Conservation (phyloP, 805 yeast genomes). For the Pichia cephalocereana region DNA sequence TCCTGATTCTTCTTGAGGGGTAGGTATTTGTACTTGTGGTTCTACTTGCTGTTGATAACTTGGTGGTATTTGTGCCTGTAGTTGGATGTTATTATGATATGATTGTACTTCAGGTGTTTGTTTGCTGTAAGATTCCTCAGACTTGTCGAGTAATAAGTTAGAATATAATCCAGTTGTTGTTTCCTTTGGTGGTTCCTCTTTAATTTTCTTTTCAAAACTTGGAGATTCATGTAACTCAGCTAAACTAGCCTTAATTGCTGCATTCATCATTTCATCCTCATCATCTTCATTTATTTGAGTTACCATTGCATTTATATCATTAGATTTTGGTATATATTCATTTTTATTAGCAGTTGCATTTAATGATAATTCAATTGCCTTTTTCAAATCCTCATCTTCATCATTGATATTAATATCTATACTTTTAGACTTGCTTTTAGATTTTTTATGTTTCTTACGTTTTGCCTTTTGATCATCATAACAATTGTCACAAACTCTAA, state of each 20-base stretch:
- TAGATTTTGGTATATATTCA: slow-evolving; percentile 1
- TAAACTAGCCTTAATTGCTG: slow-evolving; percentile 89
- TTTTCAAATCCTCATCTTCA: slow-evolving; percentile 68
- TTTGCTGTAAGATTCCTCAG: not conserved
- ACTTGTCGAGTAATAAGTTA: slow-evolving; percentile 8
- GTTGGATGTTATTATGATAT: too few relatives aligned
- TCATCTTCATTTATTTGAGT: slow-evolving; percentile 40
- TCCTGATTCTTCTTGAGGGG: slow-evolving; percentile 4
- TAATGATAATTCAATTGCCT: slow-evolving; percentile 73
- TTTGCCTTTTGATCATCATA: slow-evolving; percentile 47
- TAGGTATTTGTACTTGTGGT: not conserved
- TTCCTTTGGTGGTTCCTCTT: slow-evolving; percentile 10
- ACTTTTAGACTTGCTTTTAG: slow-evolving; percentile 1
- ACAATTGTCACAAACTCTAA: slow-evolving; percentile 91
- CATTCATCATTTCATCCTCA: slow-evolving; percentile 81
- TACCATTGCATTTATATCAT: not conserved
- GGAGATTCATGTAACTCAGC: slow-evolving; percentile 46
- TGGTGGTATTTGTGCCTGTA: not conserved
- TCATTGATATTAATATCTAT: slow-evolving; percentile 26
- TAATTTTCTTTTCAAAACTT: not conserved
- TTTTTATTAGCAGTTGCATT: slow-evolving; percentile 35
- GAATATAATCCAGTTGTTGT: slow-evolving; percentile 20
- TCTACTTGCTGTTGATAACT: not conserved
- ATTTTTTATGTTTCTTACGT: slow-evolving; percentile 13
- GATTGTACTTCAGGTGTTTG: too few relatives aligned